Percentiles rank a stretch among this genome's conserved stretches.
phyloP scores from a whole-genome alignment of 2,329 filamentous ascomycete species.

The Diaporthe ampelina region DNA sequence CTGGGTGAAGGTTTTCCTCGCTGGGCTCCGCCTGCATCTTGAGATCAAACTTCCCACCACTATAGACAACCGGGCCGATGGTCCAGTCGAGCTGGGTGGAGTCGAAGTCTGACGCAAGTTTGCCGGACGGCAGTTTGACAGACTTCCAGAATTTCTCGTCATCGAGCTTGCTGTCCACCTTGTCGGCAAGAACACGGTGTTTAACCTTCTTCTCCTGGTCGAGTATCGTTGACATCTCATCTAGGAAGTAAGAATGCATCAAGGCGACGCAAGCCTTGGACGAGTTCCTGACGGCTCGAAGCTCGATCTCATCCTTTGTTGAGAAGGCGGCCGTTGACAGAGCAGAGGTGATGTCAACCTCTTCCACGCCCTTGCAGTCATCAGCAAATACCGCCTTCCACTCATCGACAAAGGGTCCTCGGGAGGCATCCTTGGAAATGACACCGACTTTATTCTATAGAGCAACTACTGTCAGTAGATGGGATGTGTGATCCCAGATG shows the following conservation, averaged over 20 bases:
- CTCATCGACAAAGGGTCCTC: conserved; percentile 93
- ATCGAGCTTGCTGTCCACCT: conserved; percentile 92
- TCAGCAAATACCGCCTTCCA: conserved; percentile 89
- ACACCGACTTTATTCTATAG: conserved; percentile 88
- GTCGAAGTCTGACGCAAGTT: conserved; percentile 90
- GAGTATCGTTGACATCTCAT: conserved; percentile 96
- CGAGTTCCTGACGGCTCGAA: conserved; percentile 93
- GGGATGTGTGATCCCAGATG: background rate
- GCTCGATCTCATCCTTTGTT: conserved; percentile 94
- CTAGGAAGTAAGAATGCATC: conserved; percentile 96
- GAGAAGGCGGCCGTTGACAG: conserved; percentile 88
- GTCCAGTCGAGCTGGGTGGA: conserved; percentile 93
- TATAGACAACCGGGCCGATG: conserved; percentile 90
- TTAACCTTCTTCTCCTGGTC: conserved; percentile 98
- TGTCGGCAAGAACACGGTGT: conserved; percentile 86
- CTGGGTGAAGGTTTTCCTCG: conserved; percentile 86
- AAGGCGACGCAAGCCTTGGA: conserved; percentile 94
- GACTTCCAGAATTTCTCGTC: conserved; percentile 94
- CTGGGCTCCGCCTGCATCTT: conserved; percentile 84
- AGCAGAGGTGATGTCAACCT: conserved; percentile 87
- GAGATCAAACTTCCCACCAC: conserved; percentile 94
- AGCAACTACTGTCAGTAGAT: conserved; percentile 10
- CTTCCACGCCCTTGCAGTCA: conserved; percentile 86
- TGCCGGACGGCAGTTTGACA: conserved; percentile 78
- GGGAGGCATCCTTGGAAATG: conserved; percentile 85